Conservation (phyloP, 2,329 filamentous ascomycete species). For the Xylaria sp. region DNA sequence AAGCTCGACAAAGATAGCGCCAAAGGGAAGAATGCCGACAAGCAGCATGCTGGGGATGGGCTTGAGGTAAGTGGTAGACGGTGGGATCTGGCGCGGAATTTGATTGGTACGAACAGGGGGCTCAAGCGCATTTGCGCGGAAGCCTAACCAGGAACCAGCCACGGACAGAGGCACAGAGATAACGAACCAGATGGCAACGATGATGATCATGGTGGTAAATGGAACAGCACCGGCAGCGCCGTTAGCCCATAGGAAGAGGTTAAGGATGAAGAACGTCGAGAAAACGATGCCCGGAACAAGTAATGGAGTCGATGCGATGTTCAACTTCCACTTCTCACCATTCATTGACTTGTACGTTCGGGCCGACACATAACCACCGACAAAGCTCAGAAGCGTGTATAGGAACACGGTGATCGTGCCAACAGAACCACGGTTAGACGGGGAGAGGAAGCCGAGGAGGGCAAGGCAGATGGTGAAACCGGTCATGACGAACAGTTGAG, state of each 20-base stretch:
- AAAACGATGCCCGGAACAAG: constrained; percentile 91
- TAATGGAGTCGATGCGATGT: constrained; percentile 87
- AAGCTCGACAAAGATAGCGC: constrained; percentile 96
- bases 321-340: constrained; percentile 93
- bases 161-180: constrained; percentile 94
- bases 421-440: constrained; percentile 92
- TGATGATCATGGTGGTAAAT: constrained; percentile 94
- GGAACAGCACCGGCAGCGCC: constrained; percentile 92
- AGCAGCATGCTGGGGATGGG: constrained; percentile 90
- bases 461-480: constrained; percentile 94
- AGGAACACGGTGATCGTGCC: constrained; percentile 93
- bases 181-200: constrained; percentile 94
- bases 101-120: constrained; percentile 94
- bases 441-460: constrained; percentile 91
- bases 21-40: constrained; percentile 92
- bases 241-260: constrained; percentile 96
- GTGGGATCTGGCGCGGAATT: constrained; percentile 95
- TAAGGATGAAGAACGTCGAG: constrained; percentile 87
- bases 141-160: constrained; percentile 91
- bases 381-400: constrained; percentile 91
- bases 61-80: constrained; percentile 81
- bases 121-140: constrained; percentile 77
- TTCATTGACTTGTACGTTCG: constrained; percentile 94
- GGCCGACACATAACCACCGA: constrained; percentile 90
- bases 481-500: constrained; percentile 97